A percentile compares a stretch with the other conserved stretches of the same genome.
Conservation (phyloP, 2,329 filamentous ascomycete genomes). For the Stagonosporopsis cucurbitacearum region DNA sequence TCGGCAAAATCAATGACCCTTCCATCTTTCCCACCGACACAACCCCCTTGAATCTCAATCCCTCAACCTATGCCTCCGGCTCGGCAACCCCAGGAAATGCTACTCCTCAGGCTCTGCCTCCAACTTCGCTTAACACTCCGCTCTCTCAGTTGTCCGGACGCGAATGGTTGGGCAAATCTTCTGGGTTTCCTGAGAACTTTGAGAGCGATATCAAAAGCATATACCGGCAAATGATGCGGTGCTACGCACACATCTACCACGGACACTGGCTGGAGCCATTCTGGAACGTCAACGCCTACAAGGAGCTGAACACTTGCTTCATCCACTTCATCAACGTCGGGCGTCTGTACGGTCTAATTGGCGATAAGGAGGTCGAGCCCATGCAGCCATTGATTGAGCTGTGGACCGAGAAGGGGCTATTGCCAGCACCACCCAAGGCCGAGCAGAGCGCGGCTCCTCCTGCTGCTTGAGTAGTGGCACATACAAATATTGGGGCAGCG, state of each 20-base stretch:
- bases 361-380: conserved; percentile 88
- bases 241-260: conserved; percentile 61
- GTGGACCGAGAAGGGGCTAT: conserved; percentile 86
- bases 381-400: conserved; percentile 95
- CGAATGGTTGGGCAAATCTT: conserved; percentile 87
- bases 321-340: conserved; percentile 66
- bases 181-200: conserved; percentile 66
- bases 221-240: conserved; percentile 63
- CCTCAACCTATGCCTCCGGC: conserved; percentile 62
- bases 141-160: conserved; percentile 71
- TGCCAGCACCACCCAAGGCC: conserved; percentile 60
- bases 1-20: conserved; percentile 90
- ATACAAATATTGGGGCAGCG: background rate
- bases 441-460: conserved; percentile 24
- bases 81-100: conserved; percentile 55
- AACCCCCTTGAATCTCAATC: conserved; percentile 70
- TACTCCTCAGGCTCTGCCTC: conserved; percentile 54
- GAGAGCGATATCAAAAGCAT: conserved; percentile 78
- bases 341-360: conserved; percentile 78
- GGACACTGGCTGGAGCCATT: conserved; percentile 59
- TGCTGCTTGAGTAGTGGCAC: conserved; percentile 14
- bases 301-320: conserved; percentile 62
- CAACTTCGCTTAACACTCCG: conserved; percentile 58
- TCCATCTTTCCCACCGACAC: conserved; percentile 90
- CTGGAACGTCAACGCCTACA: conserved; percentile 57